Evolutionary conservation across 1,284 basidiomycete genomes (phyloP), one percentile per base, ranked within the genome.

Genomic region (Ustilago cynodontis): DNA sequence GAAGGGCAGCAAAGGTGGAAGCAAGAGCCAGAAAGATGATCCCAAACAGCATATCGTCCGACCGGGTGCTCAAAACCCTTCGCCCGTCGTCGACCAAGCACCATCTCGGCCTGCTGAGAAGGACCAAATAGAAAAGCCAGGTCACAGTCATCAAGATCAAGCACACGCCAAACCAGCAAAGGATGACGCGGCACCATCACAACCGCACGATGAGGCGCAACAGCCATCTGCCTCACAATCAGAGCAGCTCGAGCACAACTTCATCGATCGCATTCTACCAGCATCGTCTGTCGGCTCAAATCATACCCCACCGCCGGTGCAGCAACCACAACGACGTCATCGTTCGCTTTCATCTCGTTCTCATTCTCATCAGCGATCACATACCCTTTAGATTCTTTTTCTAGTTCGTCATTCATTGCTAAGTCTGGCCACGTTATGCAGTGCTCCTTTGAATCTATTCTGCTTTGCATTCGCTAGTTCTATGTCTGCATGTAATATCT

Each of bases 271-370:
- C 9, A 22, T 71, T 13, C 18, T 52, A 1, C 26, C 62, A 8
- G 18, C 62, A 13, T n/a, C 59, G 5, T 26, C 52, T 13, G 20
- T 39, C 5, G 67, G 45, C 47, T 64, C 67, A 10, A 62, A 66
- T 53, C 52, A 66, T 50, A 59, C 59, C 29, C 59, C 59, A 29
- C 49, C 54, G 31, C 62, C 18, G 31, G 37, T 9, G 45, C 31
- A 33, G 20, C 47, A 43, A 43, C 61, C 43, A 29, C 60, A 66
- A n/a, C 53, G 33, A 47, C 60, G 70, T 26, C 70, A 71, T 63
- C 70, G 64, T 35, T 63, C 70, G 16, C 52, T 66, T 16, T 66
- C 64, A 0, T 71, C 70, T 28, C 64, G 70, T 52, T 66, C 70
- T 18, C 64, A 71, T 54, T 49, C 47, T 22, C 68, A 71, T 50